Evolutionary conservation across 257 asterid species (phyloP).

Genomic region (Handroanthus guayacan): DNA sequence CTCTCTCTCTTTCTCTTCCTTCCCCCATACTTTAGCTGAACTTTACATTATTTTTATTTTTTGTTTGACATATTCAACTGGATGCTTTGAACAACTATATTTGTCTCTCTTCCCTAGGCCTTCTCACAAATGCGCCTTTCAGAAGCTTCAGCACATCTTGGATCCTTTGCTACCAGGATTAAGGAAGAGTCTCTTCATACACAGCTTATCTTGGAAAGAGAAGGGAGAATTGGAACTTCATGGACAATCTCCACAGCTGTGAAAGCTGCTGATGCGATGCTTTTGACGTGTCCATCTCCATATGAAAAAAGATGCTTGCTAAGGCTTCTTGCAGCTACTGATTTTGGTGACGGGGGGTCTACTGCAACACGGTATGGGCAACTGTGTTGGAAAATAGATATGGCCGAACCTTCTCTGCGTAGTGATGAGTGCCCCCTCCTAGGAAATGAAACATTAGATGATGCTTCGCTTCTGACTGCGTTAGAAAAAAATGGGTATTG

Average conservation of each 20-base stretch:
- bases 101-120: conserved; percentile 61
- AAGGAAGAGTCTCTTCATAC: conserved; percentile 76
- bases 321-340: conserved; percentile 86
- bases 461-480: conserved; percentile 81
- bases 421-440: conserved; percentile 83
- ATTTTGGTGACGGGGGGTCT: conserved; percentile 93
- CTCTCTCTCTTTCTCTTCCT: conserved; percentile 5
- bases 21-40: not conserved
- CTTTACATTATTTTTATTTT: conserved; percentile 14
- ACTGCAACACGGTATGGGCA: conserved; percentile 73
- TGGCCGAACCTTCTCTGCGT: conserved; percentile 94
- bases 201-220: conserved; percentile 58
- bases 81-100: conserved; percentile 28
- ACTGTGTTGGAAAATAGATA: conserved; percentile 81
- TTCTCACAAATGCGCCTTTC: conserved; percentile 97
- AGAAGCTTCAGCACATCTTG: conserved; percentile 95
- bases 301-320: conserved; percentile 93
- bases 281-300: conserved; percentile 83
- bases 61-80: conserved; percentile 10
- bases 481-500: conserved; percentile 84
- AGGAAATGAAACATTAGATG: conserved; percentile 84
- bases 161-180: conserved; percentile 84
- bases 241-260: conserved; percentile 82
- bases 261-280: conserved; percentile 95
- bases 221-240: conserved; percentile 62